Evolutionary conservation across 371 early-diverging fungal genomes (phyloP), one percentile per base, ranked within the genome.

Genomic region (Mortierella polycephala): DNA sequence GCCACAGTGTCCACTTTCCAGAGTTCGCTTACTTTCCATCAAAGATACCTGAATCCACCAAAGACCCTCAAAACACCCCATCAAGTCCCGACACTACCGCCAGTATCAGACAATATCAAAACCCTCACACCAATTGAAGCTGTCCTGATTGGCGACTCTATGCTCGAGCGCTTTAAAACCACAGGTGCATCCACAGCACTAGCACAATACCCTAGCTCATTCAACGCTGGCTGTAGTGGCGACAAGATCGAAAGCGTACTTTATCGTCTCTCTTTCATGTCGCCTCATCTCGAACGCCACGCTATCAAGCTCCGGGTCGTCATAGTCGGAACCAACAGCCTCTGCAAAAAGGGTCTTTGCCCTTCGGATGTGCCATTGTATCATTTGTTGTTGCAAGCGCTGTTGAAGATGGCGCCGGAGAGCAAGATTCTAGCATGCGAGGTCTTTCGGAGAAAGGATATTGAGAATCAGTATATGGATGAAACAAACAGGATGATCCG

Each of bases 181-280:
- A 67, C 67, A 21, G 67, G 67, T 20, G 13, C 49, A 5, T 59
- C 55, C 30, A 67, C 67, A 2, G 41, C 14, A 4, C 14, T 67
- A 2, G 60, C 67, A 45, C 42, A 60, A 16, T 20, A 60, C 1
- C 55, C 59, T 13, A 13, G 21, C 30, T 67, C 60, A 12, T 54
- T 67, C 23, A 67, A 67, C 39, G 55, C 42, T 8, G 67, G 67
- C 7, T 67, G 67, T 18, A 60, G 67, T 23, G 67, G 67, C 23
- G 67, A 67, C 60, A 67, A 67, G 60, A 52, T 67, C 20, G 67
- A 67, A 18, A 67, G 60, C 18, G 67, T 67, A 1, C 53, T 67
- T 7, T 67, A 54, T 18, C 67, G 67, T 5, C 67, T 67, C 20
- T 60, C 60, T 6, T 60, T 60, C 30, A 67, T 67, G 67, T 45